phyloP scores from a whole-genome alignment of 2,329 filamentous ascomycete species.

The Westerdykella aurantiaca region DNA sequence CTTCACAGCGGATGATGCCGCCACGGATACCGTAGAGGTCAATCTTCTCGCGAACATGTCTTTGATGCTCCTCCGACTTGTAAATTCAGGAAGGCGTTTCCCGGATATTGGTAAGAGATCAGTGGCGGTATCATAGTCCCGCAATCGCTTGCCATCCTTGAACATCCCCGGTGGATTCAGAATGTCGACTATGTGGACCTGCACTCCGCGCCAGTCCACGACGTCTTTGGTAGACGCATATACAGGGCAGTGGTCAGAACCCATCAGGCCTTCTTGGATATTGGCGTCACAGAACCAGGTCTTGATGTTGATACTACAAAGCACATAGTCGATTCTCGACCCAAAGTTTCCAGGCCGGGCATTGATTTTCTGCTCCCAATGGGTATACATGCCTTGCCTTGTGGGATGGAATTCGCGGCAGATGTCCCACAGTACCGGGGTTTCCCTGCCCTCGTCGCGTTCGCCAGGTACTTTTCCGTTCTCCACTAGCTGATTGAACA shows the following conservation, averaged over 20 bases:
- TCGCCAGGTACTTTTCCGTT: slow-evolving; percentile 62
- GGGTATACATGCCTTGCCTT: slow-evolving; percentile 90
- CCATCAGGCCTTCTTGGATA: slow-evolving; percentile 89
- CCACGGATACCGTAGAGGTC: slow-evolving; percentile 2
- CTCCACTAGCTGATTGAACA: slow-evolving; percentile 82
- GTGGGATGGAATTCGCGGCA: slow-evolving; percentile 73
- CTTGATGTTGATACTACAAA: slow-evolving; percentile 74
- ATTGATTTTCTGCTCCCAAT: slow-evolving; percentile 93
- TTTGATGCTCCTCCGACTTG: slow-evolving; percentile 75
- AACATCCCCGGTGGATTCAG: slow-evolving; percentile 76
- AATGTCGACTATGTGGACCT: slow-evolving; percentile 59
- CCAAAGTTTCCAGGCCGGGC: slow-evolving; percentile 94
- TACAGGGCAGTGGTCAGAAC: slow-evolving; percentile 94
- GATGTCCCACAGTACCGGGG: slow-evolving; percentile 73
- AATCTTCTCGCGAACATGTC: slow-evolving; percentile 71
- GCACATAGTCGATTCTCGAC: slow-evolving; percentile 85
- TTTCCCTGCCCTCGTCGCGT: slow-evolving; percentile 63
- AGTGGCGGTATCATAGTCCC: slow-evolving; percentile 58
- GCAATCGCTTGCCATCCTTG: slow-evolving; percentile 56
- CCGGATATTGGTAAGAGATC: slow-evolving; percentile 71
- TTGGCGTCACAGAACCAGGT: slow-evolving; percentile 74
- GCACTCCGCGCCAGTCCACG: slow-evolving; percentile 48
- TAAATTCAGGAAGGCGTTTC: slow-evolving; percentile 80
- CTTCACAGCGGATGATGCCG: not conserved
- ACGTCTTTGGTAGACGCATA: slow-evolving; percentile 66